A percentile compares a stretch with the other conserved stretches of the same genome.
Evolutionary conservation across 805 yeast genomes (phyloP).

Genomic region (Hanseniaspora singularis): DNA sequence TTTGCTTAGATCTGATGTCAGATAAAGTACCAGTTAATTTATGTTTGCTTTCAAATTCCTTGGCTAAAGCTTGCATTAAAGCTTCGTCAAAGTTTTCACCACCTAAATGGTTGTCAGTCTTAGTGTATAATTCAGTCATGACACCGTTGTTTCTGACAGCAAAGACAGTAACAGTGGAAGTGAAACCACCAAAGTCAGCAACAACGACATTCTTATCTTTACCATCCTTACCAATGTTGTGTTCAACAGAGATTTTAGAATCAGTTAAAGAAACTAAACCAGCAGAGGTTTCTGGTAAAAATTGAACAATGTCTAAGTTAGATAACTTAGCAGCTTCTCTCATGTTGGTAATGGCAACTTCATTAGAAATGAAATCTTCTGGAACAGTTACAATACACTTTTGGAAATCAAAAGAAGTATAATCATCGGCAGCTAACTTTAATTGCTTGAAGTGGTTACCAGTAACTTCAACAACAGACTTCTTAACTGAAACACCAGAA

Average conservation of each 20-base stretch:
- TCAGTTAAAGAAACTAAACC: constrained; percentile 70
- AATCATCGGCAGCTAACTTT: constrained; percentile 83
- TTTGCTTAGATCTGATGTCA: constrained; percentile 76
- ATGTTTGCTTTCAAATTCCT: constrained; percentile 85
- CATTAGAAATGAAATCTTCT: constrained; percentile 53
- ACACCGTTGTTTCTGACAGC: constrained; percentile 82
- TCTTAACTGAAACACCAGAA: constrained; percentile 21
- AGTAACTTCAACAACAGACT: constrained; percentile 66
- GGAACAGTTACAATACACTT: constrained; percentile 86
- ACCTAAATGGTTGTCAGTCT: constrained; percentile 71
- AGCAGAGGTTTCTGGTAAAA: constrained; percentile 84
- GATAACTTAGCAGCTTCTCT: constrained; percentile 51
- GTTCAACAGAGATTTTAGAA: constrained; percentile 35
- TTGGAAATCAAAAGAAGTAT: constrained; percentile 66
- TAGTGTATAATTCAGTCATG: constrained; percentile 74
- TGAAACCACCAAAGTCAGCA: constrained; percentile 91
- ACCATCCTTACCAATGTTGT: constrained; percentile 14
- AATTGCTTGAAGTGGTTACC: constrained; percentile 74
- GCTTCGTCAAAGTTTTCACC: constrained; percentile 77
- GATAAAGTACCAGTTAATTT: constrained; percentile 59
- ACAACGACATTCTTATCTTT: constrained; percentile 45
- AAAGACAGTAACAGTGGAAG: constrained; percentile 90
- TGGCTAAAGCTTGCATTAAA: constrained; percentile 71
- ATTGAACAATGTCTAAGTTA: constrained; percentile 70
- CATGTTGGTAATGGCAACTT: constrained; percentile 56